Percentiles rank a stretch among this genome's conserved stretches.
Conservation (phyloP, 305 asterid species). For the Caryopteris hybrid region DNA sequence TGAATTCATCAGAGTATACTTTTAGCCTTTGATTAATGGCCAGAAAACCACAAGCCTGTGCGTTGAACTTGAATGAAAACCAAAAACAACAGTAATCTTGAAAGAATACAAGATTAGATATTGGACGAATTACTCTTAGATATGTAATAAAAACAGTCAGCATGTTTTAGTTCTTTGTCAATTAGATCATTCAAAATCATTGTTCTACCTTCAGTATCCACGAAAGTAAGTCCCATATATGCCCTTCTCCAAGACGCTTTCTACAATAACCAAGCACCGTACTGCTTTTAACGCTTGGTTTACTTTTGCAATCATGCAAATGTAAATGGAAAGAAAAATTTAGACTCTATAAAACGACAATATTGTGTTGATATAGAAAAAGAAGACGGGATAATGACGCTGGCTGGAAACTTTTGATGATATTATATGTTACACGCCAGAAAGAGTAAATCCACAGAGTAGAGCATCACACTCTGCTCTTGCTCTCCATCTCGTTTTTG, state of each 20-base stretch:
- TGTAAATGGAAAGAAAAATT: not conserved
- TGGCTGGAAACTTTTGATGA: not conserved
- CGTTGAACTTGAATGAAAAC: not conserved
- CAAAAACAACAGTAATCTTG: not conserved
- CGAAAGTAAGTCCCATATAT: not conserved
- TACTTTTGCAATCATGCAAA: not conserved
- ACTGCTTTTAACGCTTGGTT: not conserved
- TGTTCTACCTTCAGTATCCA: not conserved
- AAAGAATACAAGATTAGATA: not conserved
- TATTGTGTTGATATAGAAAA: not conserved
- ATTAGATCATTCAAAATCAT: not conserved
- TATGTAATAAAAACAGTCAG: not conserved
- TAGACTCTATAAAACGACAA: not conserved
- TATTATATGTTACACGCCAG: not conserved
- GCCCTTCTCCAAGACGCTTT: not conserved
- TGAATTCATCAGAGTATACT: slow-evolving; percentile 20
- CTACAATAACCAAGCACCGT: not conserved
- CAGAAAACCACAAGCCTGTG: not conserved
- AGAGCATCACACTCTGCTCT: not conserved
- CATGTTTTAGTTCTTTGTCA: not conserved
- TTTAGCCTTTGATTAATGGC: not conserved
- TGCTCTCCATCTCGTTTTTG: not conserved
- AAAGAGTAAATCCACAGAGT: not conserved
- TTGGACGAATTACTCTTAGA: not conserved
- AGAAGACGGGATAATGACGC: not conserved